Evolutionary conservation across 495 filamentous ascomycete species (phyloP).

Genomic region (Neurospora sp.): DNA sequence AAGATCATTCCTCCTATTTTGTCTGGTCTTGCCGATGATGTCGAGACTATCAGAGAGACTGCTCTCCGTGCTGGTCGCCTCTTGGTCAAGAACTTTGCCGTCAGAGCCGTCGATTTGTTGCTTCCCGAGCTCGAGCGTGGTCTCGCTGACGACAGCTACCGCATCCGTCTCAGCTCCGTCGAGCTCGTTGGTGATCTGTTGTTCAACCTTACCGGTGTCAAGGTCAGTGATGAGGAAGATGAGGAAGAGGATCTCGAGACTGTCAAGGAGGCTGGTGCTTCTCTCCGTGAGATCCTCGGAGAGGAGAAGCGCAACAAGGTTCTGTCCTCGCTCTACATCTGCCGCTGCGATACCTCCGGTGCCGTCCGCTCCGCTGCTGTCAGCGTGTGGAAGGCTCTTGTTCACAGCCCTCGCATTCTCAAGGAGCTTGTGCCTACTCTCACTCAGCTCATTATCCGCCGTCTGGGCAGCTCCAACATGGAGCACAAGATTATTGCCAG

Average conservation of each 20-base stretch:
- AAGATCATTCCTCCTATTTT: constrained; percentile 95
- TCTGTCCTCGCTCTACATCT: constrained; percentile 90
- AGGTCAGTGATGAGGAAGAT: constrained; percentile 69
- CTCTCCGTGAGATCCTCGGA: constrained; percentile 83
- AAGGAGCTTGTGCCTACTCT: constrained; percentile 93
- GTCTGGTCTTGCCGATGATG: constrained; percentile 85
- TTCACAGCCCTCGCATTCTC: constrained; percentile 82
- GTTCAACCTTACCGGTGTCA: constrained; percentile 96
- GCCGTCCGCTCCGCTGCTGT: constrained; percentile 85
- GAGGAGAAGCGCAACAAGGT: constrained; percentile 94
- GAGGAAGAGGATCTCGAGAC: constrained; percentile 61
- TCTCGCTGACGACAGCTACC: constrained; percentile 88
- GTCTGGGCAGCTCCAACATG: constrained; percentile 90
- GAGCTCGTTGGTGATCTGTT: constrained; percentile 94
- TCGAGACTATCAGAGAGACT: constrained; percentile 91
- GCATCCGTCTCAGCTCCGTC: constrained; percentile 93
- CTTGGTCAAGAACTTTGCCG: constrained; percentile 95
- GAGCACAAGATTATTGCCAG: constrained; percentile 98
- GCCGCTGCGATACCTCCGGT: constrained; percentile 91
- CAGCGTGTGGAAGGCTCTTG: constrained; percentile 91
- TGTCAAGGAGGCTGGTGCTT: constrained; percentile 75
- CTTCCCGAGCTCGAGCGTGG: constrained; percentile 92
- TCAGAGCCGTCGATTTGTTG: constrained; percentile 84
- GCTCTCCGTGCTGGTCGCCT: constrained; percentile 85
- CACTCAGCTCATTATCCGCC: constrained; percentile 86